phyloP scores from a whole-genome alignment of 495 filamentous ascomycete genomes.

The Aspergillus baeticus region DNA sequence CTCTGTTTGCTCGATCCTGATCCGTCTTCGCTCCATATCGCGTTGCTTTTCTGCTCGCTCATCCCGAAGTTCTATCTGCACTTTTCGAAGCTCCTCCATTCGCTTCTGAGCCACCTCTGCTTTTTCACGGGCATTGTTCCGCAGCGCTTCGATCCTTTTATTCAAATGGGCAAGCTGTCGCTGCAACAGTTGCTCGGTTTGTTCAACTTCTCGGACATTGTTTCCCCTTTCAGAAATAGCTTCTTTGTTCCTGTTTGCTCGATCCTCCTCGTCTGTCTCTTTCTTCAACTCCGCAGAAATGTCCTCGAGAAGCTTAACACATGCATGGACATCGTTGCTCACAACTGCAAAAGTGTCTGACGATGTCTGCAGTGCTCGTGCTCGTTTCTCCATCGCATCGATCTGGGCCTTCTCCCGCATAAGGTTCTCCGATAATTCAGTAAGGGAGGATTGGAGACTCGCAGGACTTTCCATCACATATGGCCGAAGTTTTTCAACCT shows the following conservation, averaged over 20 bases:
- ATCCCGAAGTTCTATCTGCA: slow-evolving; percentile 78
- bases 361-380: slow-evolving; percentile 87
- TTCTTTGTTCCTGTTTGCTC: slow-evolving; percentile 77
- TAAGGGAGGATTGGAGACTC: slow-evolving; percentile 75
- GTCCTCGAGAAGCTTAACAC: slow-evolving; percentile 86
- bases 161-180: slow-evolving; percentile 80
- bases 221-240: slow-evolving; percentile 83
- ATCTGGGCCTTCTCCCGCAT: slow-evolving; percentile 75
- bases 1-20: slow-evolving; percentile 95
- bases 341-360: slow-evolving; percentile 86
- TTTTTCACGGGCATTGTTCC: slow-evolving; percentile 76
- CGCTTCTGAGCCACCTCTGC: slow-evolving; percentile 72
- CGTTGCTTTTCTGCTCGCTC: slow-evolving; percentile 81
- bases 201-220: slow-evolving; percentile 86
- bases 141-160: slow-evolving; percentile 78
- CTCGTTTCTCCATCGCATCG: slow-evolving; percentile 80
- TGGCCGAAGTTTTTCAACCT: slow-evolving; percentile 82
- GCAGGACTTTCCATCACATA: slow-evolving; percentile 88
- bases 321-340: slow-evolving; percentile 75
- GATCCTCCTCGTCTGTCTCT: slow-evolving; percentile 82
- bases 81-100: slow-evolving; percentile 84
- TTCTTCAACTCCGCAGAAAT: slow-evolving; percentile 78
- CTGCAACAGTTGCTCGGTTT: slow-evolving; percentile 77
- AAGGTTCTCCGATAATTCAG: slow-evolving; percentile 75
- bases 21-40: slow-evolving; percentile 87